Conservation (phyloP, 805 yeast species). For the Metschnikowia colocasiae region DNA sequence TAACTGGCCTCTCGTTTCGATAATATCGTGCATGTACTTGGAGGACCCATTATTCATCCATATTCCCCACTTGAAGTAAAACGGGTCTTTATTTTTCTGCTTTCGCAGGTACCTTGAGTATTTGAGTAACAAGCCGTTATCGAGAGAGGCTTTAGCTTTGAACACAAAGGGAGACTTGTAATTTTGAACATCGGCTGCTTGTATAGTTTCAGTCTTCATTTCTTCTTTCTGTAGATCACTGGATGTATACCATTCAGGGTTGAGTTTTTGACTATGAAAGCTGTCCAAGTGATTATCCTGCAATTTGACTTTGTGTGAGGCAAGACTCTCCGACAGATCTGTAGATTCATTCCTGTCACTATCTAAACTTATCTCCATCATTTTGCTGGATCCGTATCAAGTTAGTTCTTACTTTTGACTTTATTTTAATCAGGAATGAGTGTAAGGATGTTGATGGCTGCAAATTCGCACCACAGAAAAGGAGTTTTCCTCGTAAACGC, state of each 20-base stretch:
- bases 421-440: too few species aligned
- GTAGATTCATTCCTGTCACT: neutral
- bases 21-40: neutral
- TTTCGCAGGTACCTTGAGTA: constrained; percentile 3
- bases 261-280: neutral
- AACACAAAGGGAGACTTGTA: neutral
- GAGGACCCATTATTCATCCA: constrained; percentile 4
- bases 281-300: neutral
- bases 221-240: neutral
- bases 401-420: too few species aligned
- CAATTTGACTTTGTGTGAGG: neutral
- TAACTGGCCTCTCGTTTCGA: constrained; percentile 8
- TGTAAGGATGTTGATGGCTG: neutral
- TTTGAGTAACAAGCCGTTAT: constrained; percentile 5
- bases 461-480: neutral
- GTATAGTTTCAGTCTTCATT: too few species aligned
- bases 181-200: neutral
- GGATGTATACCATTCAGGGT: neutral
- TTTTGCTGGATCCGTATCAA: neutral
- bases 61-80: constrained; percentile 13
- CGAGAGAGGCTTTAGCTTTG: neutral
- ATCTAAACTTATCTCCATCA: neutral
- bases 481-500: neutral
- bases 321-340: neutral
- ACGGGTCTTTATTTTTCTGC: neutral